phyloP scores from a whole-genome alignment of 352 stramenopile genomes.

The Pythium utonaiense region DNA sequence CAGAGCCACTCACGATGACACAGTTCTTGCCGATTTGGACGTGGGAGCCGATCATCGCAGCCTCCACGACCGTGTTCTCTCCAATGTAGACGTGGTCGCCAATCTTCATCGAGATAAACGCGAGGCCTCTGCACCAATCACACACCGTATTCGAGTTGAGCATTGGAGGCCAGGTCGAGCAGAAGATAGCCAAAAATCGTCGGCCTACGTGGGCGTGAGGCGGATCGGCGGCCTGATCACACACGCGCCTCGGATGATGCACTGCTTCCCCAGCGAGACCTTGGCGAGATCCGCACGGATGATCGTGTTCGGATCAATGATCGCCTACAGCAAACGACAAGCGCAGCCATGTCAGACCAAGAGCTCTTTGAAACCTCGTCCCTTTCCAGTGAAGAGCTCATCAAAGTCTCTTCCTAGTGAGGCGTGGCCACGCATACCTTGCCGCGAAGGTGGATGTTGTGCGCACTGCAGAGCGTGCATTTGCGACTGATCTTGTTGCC shows the following conservation, averaged over 20 bases:
- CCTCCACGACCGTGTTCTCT: constrained; percentile 71
- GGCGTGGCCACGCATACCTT: constrained; percentile 31
- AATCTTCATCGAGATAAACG: constrained; percentile 83
- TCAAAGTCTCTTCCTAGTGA: too few relatives aligned
- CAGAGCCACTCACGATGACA: constrained; percentile 55
- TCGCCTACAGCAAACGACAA: constrained; percentile 33
- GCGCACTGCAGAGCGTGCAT: constrained; percentile 34
- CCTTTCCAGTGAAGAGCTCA: too few relatives aligned
- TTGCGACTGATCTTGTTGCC: constrained; percentile 43
- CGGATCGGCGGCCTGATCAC: constrained; percentile 72
- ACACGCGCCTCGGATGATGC: constrained; percentile 64
- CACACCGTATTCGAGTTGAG: too few relatives aligned
- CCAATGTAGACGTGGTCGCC: constrained; percentile 82
- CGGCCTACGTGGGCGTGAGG: constrained; percentile 52
- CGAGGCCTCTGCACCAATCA: constrained; percentile 38
- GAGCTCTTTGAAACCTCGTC: too few relatives aligned
- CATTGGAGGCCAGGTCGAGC: too few relatives aligned
- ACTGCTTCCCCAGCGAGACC: constrained; percentile 79
- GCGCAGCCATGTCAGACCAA: too few relatives aligned
- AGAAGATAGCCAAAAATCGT: too few relatives aligned
- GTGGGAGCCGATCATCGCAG: constrained; percentile 77
- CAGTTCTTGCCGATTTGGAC: constrained; percentile 85
- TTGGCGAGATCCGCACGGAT: constrained; percentile 81
- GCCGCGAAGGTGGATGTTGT: constrained; percentile 63
- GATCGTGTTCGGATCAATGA: constrained; percentile 66